These are phyloP conservation scores for Ogataea philodendri DNA, from an alignment of 805 yeast genomes.

Conservation along the genomic window DNA sequence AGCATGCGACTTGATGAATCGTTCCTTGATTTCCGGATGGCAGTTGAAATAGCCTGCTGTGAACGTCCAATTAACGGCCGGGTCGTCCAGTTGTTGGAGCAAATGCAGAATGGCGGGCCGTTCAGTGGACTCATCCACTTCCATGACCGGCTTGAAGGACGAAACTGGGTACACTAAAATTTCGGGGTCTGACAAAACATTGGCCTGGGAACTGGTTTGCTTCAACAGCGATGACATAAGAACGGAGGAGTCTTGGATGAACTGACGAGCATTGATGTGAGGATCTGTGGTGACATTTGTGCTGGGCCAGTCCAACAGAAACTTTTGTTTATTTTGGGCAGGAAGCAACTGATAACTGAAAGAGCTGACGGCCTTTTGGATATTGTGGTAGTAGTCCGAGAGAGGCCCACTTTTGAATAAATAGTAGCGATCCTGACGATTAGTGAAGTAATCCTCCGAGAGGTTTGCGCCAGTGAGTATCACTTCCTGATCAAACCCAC, in stretches of 20 bases:
- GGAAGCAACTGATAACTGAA: constrained; percentile 67
- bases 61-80: constrained; percentile 69
- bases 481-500: constrained; percentile 91
- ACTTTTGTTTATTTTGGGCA: constrained; percentile 41
- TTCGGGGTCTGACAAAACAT: constrained; percentile 25
- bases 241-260: constrained; percentile 53
- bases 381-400: constrained; percentile 69
- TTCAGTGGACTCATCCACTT: constrained; percentile 75
- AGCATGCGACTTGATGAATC: constrained; percentile 57
- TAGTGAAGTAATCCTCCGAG: constrained; percentile 87
- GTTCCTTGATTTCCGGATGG: constrained; percentile 65
- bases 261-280: constrained; percentile 46
- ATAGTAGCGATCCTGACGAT: constrained; percentile 92
- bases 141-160: constrained; percentile 81
- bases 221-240: constrained; percentile 59
- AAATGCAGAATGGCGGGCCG: constrained; percentile 64
- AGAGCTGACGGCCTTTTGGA: constrained; percentile 65
- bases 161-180: constrained; percentile 88
- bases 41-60: constrained; percentile 97
- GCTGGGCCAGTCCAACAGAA: constrained; percentile 70
- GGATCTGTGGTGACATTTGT: constrained; percentile 70
- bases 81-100: constrained; percentile 54
- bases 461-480: constrained; percentile 89
- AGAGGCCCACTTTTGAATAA: constrained; percentile 56
- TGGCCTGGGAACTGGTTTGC: constrained; percentile 33